phyloP scores from a whole-genome alignment of 2,329 filamentous ascomycete species.

The Colletotrichum caudatum region DNA sequence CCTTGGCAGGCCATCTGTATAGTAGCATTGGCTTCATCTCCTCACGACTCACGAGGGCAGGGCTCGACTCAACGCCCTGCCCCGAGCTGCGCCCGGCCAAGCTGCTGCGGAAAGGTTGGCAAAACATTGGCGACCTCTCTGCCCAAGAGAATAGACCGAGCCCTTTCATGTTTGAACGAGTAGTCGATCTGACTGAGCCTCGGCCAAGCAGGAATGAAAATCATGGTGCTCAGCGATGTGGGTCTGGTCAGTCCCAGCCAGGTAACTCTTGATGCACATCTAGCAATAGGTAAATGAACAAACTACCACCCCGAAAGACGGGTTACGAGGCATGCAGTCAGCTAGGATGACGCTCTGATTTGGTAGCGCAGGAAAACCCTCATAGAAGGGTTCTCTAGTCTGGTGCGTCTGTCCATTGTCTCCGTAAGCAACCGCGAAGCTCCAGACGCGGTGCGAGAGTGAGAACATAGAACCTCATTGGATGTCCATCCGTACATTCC shows the following conservation, averaged over 20 bases:
- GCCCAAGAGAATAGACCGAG: background rate
- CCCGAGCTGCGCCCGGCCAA: constrained; percentile 34
- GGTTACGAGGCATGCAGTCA: constrained; percentile 5
- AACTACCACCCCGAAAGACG: background rate
- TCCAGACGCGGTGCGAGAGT: background rate
- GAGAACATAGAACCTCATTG: background rate
- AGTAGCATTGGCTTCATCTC: background rate
- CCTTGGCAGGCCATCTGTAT: constrained; percentile 1
- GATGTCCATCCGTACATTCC: constrained; percentile 23
- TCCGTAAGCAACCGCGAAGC: constrained; percentile 5
- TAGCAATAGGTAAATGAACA: background rate
- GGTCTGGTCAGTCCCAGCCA: background rate
- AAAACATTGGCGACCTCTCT: constrained; percentile 26
- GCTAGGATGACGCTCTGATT: constrained; percentile 3
- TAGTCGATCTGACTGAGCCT: constrained; percentile 19
- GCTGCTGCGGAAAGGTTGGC: constrained; percentile 36
- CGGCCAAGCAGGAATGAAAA: constrained; percentile 15
- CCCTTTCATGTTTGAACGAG: constrained; percentile 5
- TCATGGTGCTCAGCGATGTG: background rate
- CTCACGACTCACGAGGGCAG: background rate
- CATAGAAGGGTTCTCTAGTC: background rate
- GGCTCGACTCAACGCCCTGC: background rate
- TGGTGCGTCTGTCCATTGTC: background rate
- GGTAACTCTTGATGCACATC: constrained; percentile 1
- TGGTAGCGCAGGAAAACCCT: constrained; percentile 23